phyloP scores from a whole-genome alignment of 2,329 filamentous ascomycete genomes.

The Aspergillus sergii region DNA sequence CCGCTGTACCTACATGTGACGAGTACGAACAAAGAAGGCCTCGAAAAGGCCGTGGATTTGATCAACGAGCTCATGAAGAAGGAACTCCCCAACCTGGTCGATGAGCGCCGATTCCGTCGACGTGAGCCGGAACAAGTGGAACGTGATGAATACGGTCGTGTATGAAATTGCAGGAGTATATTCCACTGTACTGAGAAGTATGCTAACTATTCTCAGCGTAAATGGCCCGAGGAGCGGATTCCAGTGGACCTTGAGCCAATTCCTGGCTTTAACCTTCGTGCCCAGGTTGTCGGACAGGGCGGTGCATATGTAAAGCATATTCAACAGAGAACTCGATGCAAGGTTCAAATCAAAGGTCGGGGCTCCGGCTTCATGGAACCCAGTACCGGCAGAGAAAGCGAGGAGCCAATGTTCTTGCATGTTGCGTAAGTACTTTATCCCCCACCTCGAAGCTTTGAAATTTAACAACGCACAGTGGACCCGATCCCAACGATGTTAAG shows the following conservation, averaged over 20 bases:
- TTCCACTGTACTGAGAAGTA: neutral
- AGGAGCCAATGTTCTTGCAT: constrained; percentile 95
- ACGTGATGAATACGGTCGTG: constrained; percentile 85
- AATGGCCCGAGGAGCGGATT: constrained; percentile 98
- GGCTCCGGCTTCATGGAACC: constrained; percentile 93
- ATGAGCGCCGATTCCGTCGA: constrained; percentile 87
- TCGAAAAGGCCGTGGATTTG: constrained; percentile 82
- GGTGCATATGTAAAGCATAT: constrained; percentile 98
- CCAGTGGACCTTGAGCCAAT: constrained; percentile 88
- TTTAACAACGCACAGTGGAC: constrained; percentile 65
- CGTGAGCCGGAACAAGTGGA: constrained; percentile 79
- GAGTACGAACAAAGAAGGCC: constrained; percentile 85
- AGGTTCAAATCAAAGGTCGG: constrained; percentile 96
- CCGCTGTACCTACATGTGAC: constrained; percentile 95
- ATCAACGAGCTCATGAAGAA: constrained; percentile 96
- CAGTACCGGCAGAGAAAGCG: constrained; percentile 84
- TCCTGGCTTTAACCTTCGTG: constrained; percentile 91
- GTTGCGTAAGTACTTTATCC: constrained; percentile 66
- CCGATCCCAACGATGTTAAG: constrained; percentile 82
- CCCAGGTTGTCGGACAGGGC: constrained; percentile 91
- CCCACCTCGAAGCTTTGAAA: neutral
- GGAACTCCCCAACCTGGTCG: constrained; percentile 91
- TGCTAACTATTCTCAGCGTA: constrained; percentile 63
- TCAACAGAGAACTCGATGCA: constrained; percentile 90
- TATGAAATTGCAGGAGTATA: constrained; percentile 44